These are phyloP conservation scores for Ganoderma lucidum DNA, from an alignment of 1,284 basidiomycete species.

Conservation along the genomic window DNA sequence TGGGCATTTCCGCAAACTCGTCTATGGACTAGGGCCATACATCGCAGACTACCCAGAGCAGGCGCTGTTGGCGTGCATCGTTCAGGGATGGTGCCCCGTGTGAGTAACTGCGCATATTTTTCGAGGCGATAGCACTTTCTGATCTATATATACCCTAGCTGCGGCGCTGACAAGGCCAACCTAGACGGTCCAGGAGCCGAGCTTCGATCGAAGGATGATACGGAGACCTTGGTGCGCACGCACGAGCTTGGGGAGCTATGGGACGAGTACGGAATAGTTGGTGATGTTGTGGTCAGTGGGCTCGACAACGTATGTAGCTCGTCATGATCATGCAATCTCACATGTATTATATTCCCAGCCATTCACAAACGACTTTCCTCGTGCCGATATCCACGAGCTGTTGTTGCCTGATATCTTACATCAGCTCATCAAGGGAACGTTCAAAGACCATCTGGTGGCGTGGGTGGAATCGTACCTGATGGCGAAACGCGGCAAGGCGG, in stretches of 20 bases:
- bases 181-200: slow-evolving; percentile 19
- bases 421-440: slow-evolving; percentile 10
- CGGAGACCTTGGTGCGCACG: slow-evolving; percentile 11
- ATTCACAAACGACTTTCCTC: slow-evolving; percentile 21
- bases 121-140: neutral
- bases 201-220: slow-evolving; percentile 13
- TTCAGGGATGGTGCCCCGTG: slow-evolving; percentile 41
- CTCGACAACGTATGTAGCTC: neutral
- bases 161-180: slow-evolving; percentile 6
- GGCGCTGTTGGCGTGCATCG: slow-evolving; percentile 32
- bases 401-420: slow-evolving; percentile 17
- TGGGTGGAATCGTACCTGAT: slow-evolving; percentile 24
- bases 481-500: neutral
- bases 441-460: slow-evolving; percentile 34
- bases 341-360: slow-evolving; percentile 11
- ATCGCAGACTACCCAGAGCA: slow-evolving; percentile 45
- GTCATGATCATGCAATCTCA: neutral
- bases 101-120: slow-evolving; percentile 19
- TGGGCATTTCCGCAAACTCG: slow-evolving; percentile 31
- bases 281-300: slow-evolving; percentile 32
- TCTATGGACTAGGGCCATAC: slow-evolving; percentile 41
- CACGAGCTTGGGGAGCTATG: slow-evolving; percentile 25
- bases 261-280: slow-evolving; percentile 33
- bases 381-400: slow-evolving; percentile 20
- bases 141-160: neutral